Percentiles rank a stretch among this genome's conserved stretches.
phyloP scores from a whole-genome alignment of 306 rosid genomes.

The Pyrus betulifolia region DNA sequence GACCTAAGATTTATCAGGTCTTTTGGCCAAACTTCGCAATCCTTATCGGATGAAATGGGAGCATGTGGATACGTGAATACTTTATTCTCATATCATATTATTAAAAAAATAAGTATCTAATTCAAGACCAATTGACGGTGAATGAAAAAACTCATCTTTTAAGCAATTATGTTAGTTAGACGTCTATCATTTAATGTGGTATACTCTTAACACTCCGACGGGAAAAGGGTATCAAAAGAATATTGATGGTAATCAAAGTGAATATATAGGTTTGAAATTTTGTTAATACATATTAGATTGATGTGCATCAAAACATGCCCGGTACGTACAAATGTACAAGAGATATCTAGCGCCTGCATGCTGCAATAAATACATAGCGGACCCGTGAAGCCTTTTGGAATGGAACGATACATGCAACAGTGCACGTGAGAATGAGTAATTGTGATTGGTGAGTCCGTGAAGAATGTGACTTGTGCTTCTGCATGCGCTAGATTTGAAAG shows the following conservation, averaged over 20 bases:
- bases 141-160: too few species aligned
- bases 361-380: neutral
- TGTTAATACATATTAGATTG: too few species aligned
- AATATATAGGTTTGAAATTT: neutral
- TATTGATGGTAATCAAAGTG: neutral
- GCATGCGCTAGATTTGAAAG: neutral
- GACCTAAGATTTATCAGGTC: neutral
- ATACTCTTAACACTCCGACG: neutral
- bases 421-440: neutral
- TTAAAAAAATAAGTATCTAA: too few species aligned
- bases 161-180: too few species aligned
- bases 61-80: too few species aligned
- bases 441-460: neutral
- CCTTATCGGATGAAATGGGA: too few species aligned
- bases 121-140: neutral
- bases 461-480: neutral
- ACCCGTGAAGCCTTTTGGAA: neutral
- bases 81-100: too few species aligned
- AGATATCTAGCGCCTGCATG: neutral
- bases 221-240: neutral
- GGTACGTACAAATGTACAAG: neutral
- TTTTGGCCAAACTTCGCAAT: too few species aligned
- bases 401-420: neutral
- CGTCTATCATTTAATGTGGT: too few species aligned
- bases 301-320: too few species aligned